Percentiles rank a stretch among this genome's conserved stretches.
phyloP scores from a whole-genome alignment of 2,329 filamentous ascomycete species.

The Diaporthe aspalathi region DNA sequence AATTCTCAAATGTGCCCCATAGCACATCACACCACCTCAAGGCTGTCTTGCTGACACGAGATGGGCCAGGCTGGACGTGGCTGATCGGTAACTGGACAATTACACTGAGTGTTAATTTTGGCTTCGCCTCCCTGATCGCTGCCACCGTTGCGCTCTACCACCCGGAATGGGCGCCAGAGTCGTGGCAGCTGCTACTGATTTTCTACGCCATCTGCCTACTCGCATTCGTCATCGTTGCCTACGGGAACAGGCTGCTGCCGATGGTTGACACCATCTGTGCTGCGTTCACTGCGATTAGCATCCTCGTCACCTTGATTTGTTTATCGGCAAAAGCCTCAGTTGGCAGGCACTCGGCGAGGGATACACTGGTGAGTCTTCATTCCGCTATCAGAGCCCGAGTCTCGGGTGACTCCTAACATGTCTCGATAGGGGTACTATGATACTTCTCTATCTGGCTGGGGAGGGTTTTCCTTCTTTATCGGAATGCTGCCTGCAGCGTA shows the following conservation, averaged over 20 bases:
- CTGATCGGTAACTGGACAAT: constrained; percentile 64
- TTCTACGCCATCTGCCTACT: constrained; percentile 70
- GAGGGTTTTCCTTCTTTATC: constrained; percentile 71
- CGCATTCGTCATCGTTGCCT: constrained; percentile 66
- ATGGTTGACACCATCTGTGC: constrained; percentile 69
- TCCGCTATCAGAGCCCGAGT: neutral
- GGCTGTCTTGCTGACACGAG: neutral
- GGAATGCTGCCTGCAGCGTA: constrained; percentile 69
- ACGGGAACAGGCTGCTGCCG: constrained; percentile 68
- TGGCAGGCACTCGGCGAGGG: constrained; percentile 62
- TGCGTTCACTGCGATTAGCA: constrained; percentile 65
- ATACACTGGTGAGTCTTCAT: constrained; percentile 54
- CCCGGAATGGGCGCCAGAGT: constrained; percentile 60
- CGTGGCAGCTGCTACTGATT: constrained; percentile 70
- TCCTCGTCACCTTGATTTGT: constrained; percentile 67
- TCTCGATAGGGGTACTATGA: constrained; percentile 62
- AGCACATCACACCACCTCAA: accelerated
- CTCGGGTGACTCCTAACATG: neutral
- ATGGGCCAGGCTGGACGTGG: constrained; percentile 59
- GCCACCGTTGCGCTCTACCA: constrained; percentile 65
- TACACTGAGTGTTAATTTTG: constrained; percentile 65
- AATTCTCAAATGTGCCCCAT: accelerated
- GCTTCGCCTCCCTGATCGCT: constrained; percentile 65
- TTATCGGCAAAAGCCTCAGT: constrained; percentile 65
- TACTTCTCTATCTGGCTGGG: constrained; percentile 66